Evolutionary conservation across 805 yeast species (phyloP), one percentile per base, ranked within the genome.

Genomic region (Tetrapisispora nanseiensis): DNA sequence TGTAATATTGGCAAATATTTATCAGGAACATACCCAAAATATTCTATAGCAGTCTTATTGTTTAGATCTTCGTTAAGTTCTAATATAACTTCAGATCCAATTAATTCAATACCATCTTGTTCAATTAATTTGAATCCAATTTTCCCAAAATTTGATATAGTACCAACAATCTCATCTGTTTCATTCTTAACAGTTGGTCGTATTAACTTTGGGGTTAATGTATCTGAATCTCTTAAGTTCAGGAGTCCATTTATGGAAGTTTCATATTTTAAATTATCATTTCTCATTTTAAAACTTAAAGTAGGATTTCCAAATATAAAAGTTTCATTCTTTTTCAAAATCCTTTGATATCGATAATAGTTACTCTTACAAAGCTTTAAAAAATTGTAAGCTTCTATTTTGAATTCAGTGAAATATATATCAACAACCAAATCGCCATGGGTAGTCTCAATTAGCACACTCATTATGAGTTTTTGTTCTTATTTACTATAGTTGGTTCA

Each of bases 331-430:
- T 39, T 15, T 7, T 21, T 19, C 4, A 33, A 7, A 20, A 39
- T 26, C 8, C 15, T 32, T 33, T 39, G 42, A 12, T 39, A 39
- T n/a, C 27, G 26, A 15, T 27, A 39, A 21, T 13, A 39, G n/a
- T 33, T 39, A 5, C 30, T 20, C 16, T 39, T 39, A 21, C 42
- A 39, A 11, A 39, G 37, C 37, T 39, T 39, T 16, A 39, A 27
- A 33, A 39, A 39, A 21, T 39, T 39, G 20, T 33, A 39, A 4
- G 21, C 6, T 27, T 39, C 42, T 2, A 39, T 20, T 26, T 26
- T 11, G 13, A 33, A 39, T 4, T 26, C 22, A 15, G 26, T 26
- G 12, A 19, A 39, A 39, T 33, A 18, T n/a, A 39, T 21, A 33
- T 33, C 33, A n/a, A 39, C n/a, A 1, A 32, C 22, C 6, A 33